Percentiles rank a stretch among this genome's conserved stretches.
Evolutionary conservation across 495 filamentous ascomycete genomes (phyloP).

Genomic region (Penicillium arizonense): DNA sequence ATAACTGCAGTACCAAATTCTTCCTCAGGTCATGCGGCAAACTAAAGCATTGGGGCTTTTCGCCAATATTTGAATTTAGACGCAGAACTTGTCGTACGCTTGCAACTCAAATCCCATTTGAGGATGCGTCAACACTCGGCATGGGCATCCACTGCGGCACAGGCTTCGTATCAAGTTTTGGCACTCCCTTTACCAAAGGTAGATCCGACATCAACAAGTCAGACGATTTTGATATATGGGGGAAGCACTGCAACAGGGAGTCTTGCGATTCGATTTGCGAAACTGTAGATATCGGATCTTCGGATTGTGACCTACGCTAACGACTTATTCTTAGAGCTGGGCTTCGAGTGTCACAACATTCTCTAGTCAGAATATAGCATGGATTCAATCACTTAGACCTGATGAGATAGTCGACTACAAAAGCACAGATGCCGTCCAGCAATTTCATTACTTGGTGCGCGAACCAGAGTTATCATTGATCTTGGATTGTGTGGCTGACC

Average conservation of each 20-base stretch:
- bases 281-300: neutral
- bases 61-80: neutral
- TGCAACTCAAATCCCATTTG: neutral
- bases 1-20: neutral
- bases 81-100: neutral
- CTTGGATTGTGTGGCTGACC: neutral
- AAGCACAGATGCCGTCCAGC: neutral
- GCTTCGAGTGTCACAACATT: neutral
- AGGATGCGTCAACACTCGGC: neutral
- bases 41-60: neutral
- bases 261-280: conserved; percentile 4
- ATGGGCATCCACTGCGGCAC: conserved; percentile 4
- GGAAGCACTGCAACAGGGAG: neutral
- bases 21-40: neutral
- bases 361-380: neutral
- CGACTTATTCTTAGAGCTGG: neutral
- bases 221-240: neutral
- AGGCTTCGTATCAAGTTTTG: neutral
- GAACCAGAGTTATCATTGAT: neutral
- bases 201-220: neutral
- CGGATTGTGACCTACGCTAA: neutral
- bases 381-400: neutral
- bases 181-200: neutral
- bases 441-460: neutral
- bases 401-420: neutral